phyloP scores from a whole-genome alignment of 441 rosid genomes.

The Bocquillonia castaneifolia region DNA sequence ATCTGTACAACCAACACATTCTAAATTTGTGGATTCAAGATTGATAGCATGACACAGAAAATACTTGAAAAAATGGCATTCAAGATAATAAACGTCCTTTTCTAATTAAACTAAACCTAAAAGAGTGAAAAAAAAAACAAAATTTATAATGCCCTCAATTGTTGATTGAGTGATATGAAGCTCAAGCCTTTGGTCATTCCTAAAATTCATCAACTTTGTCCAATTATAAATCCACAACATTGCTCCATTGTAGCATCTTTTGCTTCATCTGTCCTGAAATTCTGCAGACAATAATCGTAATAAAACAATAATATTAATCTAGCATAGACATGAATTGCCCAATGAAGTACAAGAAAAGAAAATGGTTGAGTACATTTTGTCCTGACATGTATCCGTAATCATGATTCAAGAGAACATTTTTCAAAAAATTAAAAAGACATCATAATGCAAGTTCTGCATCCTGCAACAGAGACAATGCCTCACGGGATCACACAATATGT shows the following conservation, averaged over 20 bases:
- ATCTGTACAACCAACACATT: too few species aligned
- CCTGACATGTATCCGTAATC: neutral
- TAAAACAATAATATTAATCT: neutral
- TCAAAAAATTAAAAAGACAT: neutral
- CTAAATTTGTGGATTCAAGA: neutral
- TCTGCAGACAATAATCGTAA: neutral
- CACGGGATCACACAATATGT: neutral
- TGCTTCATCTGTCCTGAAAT: conserved; percentile 8
- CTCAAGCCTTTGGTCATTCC: neutral
- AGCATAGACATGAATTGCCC: neutral
- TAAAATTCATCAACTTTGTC: neutral
- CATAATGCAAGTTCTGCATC: neutral
- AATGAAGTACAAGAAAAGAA: neutral
- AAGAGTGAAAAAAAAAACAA: too few species aligned
- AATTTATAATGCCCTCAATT: neutral
- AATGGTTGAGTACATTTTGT: neutral
- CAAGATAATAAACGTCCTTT: neutral
- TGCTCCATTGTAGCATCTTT: conserved; percentile 2
- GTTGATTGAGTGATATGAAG: neutral
- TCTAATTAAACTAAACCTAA: neutral
- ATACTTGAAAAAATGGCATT: neutral
- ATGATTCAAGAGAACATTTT: neutral
- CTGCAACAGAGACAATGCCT: neutral
- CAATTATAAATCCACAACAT: neutral
- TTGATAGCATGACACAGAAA: too few species aligned